phyloP scores from a whole-genome alignment of 2,329 filamentous ascomycete genomes.

The Fusarium humuli region DNA sequence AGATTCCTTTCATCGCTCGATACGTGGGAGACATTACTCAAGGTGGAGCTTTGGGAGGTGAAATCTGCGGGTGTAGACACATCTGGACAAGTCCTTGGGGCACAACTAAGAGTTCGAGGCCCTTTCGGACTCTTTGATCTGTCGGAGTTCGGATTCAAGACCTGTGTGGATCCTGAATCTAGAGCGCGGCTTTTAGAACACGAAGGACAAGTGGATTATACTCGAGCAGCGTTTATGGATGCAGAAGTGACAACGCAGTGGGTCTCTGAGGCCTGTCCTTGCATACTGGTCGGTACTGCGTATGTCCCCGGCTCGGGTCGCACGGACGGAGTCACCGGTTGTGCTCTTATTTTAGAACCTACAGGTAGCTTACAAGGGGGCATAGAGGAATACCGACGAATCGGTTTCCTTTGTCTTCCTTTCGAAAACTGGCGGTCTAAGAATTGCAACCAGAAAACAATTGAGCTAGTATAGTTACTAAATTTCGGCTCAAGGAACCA shows the following conservation, averaged over 20 bases:
- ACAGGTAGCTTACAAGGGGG: background rate
- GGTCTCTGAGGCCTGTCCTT: background rate
- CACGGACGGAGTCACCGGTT: background rate
- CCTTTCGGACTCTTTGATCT: fast-evolving
- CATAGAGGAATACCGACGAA: background rate
- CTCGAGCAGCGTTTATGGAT: background rate
- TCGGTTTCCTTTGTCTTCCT: background rate
- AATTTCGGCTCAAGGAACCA: no score
- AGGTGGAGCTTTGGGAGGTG: background rate
- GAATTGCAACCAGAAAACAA: background rate
- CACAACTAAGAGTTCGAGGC: background rate
- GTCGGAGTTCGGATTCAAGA: fast-evolving
- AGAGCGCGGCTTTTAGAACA: background rate
- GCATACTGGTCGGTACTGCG: background rate
- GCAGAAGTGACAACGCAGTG: fast-evolving
- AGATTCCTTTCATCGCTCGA: background rate
- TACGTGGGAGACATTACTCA: background rate
- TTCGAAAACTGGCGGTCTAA: background rate
- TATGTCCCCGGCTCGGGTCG: background rate
- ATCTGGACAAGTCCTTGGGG: background rate
- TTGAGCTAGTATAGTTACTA: background rate
- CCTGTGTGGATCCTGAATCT: no score
- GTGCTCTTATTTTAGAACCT: background rate
- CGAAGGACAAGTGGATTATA: background rate
- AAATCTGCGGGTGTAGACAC: background rate